Evolutionary conservation across 2,329 filamentous ascomycete genomes (phyloP), one percentile per base, ranked within the genome.

Genomic region (Penicillium sp.): DNA sequence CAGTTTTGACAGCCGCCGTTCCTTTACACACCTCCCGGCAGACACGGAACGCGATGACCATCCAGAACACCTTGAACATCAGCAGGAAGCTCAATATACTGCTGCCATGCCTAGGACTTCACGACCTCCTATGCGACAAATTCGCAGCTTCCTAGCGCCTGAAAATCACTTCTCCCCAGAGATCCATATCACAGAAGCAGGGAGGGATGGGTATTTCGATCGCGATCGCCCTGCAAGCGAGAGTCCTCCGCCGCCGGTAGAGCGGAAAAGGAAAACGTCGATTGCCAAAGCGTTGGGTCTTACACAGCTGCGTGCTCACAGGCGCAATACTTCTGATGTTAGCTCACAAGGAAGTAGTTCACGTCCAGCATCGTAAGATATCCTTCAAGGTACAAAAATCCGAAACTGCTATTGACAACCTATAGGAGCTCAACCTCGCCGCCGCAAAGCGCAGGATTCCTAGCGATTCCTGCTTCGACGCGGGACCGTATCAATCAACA

Each of bases 181-280:
- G 9, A 71, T 72, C 8, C 71, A 73, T 52, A 62, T 72, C 33
- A 68, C 65, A 8, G 68, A 70, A 49, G 63, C 68, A n/a, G 47
- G 53, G 2, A 53, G 52, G 2, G 65, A 70, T 24, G 56, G 53
- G 4, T 68, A 65, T 43, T 62, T 68, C 33, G 61, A 63, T 16
- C 49, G 54, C 1, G 61, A 64, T 16, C 52, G 54, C 1, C 21
- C 55, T 3, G 35, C 49, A 16, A 60, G 54, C 27, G 65, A 65
- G 31, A 65, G 56, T 14, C 59, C 65, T 4, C 55, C 60, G 1
- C 63, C 62, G 1, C 56, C 59, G 3, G 21, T 44, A 3, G 57
- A 58, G 9, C 53, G 58, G 0, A 55, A 37, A 37, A 31, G 50
- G 16, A 56, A 44, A 10, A 50, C 37, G 10, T 56, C 60, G n/a